phyloP scores from a whole-genome alignment of 2,329 filamentous ascomycete genomes.

The Ophiostoma quercus region DNA sequence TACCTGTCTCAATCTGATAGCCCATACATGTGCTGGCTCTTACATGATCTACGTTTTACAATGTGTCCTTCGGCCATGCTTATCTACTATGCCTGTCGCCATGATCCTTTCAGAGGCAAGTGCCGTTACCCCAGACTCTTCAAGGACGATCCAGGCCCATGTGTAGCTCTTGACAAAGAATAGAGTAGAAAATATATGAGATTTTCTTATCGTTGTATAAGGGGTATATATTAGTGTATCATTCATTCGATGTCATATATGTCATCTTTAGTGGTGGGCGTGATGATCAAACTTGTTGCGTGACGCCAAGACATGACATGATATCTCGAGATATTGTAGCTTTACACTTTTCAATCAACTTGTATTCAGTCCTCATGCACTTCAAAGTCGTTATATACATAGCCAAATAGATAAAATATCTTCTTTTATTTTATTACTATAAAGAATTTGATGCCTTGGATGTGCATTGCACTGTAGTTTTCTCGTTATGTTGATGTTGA shows the following conservation, averaged over 20 bases:
- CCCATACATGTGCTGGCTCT: not conserved
- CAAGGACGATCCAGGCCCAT: not conserved
- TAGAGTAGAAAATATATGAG: not conserved
- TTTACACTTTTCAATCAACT: too few relatives aligned
- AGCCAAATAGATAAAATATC: not conserved
- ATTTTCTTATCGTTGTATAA: not conserved
- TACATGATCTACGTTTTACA: not conserved
- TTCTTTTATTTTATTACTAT: not conserved
- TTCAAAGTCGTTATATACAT: too few relatives aligned
- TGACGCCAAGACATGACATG: not conserved
- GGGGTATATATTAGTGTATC: not conserved
- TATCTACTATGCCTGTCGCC: not conserved
- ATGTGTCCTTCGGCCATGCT: not conserved
- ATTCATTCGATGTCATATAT: not conserved
- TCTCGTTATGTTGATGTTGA: not conserved
- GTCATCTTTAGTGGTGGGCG: not conserved
- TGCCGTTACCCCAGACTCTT: not conserved
- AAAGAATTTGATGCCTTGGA: not conserved
- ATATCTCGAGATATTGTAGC: not conserved
- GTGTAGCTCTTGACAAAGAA: not conserved
- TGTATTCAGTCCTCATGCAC: too few relatives aligned
- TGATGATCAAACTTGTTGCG: not conserved
- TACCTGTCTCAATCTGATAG: not conserved
- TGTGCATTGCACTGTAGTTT: not conserved
- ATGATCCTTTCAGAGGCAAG: not conserved